These are phyloP conservation scores for Protea cynaroides DNA, from an alignment of 164 flowering plant genomes.

Conservation along the genomic window DNA sequence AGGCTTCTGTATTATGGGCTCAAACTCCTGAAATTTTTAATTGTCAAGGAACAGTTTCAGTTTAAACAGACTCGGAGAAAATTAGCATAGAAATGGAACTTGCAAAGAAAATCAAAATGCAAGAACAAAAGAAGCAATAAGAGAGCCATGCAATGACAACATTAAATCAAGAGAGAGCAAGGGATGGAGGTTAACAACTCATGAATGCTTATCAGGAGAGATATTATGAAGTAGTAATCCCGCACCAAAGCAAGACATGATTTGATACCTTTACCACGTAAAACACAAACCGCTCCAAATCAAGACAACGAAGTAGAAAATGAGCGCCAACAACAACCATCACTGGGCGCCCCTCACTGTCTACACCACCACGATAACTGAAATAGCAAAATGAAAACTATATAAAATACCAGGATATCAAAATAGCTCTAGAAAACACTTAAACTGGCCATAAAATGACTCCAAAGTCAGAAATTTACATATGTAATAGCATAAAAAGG, in stretches of 20 bases:
- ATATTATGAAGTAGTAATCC: neutral
- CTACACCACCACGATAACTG: slow-evolving; percentile 99
- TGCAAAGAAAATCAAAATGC: neutral
- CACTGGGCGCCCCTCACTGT: slow-evolving; percentile 94
- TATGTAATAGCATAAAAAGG: neutral
- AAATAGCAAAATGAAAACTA: slow-evolving; percentile 9
- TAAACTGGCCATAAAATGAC: no score
- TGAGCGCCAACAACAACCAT: slow-evolving; percentile 99
- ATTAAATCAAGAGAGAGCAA: neutral
- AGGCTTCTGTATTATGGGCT: slow-evolving; percentile 96
- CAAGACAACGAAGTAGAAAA: slow-evolving; percentile 96
- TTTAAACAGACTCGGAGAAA: neutral
- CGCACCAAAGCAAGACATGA: neutral
- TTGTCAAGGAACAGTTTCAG: slow-evolving; percentile 8
- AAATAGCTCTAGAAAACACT: no score
- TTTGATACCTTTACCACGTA: slow-evolving; percentile 74
- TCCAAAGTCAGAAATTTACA: neutral
- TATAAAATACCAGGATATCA: neutral
- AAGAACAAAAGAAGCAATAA: neutral
- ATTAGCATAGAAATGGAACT: neutral
- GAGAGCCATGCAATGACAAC: neutral
- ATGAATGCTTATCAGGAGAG: neutral
- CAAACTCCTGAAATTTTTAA: slow-evolving; percentile 75
- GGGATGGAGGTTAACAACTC: neutral
- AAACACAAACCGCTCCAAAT: slow-evolving; percentile 89